Percentiles rank a stretch among this genome's conserved stretches.
These are phyloP conservation scores for Pyracantha coccinea DNA, from an alignment of 331 rosid species.

Conservation along the genomic window DNA sequence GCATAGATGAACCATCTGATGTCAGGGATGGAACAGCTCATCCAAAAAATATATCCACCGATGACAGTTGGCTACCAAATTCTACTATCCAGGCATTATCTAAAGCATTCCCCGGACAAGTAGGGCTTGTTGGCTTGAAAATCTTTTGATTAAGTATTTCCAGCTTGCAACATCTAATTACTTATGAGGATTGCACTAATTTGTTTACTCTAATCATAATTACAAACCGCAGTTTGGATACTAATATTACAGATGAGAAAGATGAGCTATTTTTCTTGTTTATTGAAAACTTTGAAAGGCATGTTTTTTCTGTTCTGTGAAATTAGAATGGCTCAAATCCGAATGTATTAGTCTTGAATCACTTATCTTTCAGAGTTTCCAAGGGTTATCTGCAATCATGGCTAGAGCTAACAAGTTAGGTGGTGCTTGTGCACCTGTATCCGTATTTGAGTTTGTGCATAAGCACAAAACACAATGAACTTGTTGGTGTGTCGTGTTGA, in stretches of 20 bases:
- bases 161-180: background rate
- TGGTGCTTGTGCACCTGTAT: background rate
- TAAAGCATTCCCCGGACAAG: constrained; percentile 78
- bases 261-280: background rate
- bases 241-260: background rate
- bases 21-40: constrained; percentile 15
- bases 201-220: background rate
- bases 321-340: background rate
- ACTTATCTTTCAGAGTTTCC: background rate
- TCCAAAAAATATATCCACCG: constrained; percentile 25
- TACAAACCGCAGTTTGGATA: background rate
- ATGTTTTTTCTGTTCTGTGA: background rate
- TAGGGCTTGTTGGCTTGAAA: constrained; percentile 26
- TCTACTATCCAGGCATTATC: constrained; percentile 52
- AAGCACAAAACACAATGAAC: background rate
- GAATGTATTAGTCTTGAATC: background rate
- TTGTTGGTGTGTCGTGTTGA: background rate
- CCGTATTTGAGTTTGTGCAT: background rate
- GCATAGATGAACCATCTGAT: constrained; percentile 42
- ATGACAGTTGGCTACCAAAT: constrained; percentile 45
- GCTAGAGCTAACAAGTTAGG: background rate
- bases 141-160: constrained; percentile 9
- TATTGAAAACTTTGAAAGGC: background rate
- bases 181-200: background rate
- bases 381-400: background rate